Evolutionary conservation across 169 alveolate species (phyloP), one percentile per base, ranked within the genome.

Genomic region (Plasmodium malariae): DNA sequence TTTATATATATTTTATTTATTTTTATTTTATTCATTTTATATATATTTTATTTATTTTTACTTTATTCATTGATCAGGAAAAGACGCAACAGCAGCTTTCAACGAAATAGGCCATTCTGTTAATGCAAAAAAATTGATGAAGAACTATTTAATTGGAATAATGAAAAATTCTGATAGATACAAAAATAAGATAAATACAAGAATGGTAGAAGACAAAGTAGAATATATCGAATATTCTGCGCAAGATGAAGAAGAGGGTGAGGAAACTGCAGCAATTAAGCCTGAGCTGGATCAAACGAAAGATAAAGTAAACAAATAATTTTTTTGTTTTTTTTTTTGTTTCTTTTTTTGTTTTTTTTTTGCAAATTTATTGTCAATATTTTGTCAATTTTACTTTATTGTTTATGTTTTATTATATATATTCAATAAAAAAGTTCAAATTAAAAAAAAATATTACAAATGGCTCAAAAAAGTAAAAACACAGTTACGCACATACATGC

Each of bases 41-140:
- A n/a, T n/a, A n/a, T n/a, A 30, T 71, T 51, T 12, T 49, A 51
- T 49, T 12, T 30, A 74, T 28, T 6, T 21, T 74, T 59, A 36
- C 21, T 57, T 59, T 12, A 5, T 72, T 40, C 63, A 11, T 34
- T 49, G 26, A 43, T 36, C 60, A 87, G 92, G 92, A 30, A 54
- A 65, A n/a, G 92, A 87, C 63, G 74, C 92, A 37, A 87, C 92
- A n/a, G 65, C 24, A 32, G 67, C 78, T 17, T 87, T 87, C 26
- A 19, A 9, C 9, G 63, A 69, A 48, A 51, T 87, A 43, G 92
- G 92, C 1, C 92, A 87, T 68, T 87, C 92, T 21, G 21, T 26
- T 24, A 54, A 40, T 45, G 92, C 92, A 3, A 55, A 73, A 65
- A 43, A 87, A 26, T 45, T 87, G 73, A 87, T 87, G 92, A 60